phyloP scores from a whole-genome alignment of 83 land plant species.

The Larix sibirica region DNA sequence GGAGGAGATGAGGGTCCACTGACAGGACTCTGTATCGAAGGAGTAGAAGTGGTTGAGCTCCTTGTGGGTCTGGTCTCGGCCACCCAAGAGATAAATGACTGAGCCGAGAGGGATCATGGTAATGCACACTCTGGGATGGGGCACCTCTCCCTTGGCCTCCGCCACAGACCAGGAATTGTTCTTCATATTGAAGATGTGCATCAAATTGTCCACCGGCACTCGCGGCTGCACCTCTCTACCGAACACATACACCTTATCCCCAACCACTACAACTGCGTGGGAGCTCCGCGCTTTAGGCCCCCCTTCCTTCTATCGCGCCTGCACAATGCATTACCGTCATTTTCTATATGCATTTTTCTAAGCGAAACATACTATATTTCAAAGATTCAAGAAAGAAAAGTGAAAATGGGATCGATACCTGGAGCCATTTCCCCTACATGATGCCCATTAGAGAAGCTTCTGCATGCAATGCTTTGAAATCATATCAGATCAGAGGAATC shows the following conservation, averaged over 20 bases:
- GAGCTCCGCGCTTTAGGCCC: conserved; percentile 92
- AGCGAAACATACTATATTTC: neutral
- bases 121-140: conserved; percentile 91
- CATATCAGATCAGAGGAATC: neutral
- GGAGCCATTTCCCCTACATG: neutral
- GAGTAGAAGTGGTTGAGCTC: conserved; percentile 87
- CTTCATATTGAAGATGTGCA: conserved; percentile 76
- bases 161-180: conserved; percentile 64
- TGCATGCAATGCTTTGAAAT: neutral
- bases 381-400: neutral
- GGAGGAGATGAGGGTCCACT: conserved; percentile 71
- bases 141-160: conserved; percentile 65
- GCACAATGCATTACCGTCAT: neutral
- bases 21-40: conserved; percentile 54
- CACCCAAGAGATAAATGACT: conserved; percentile 83
- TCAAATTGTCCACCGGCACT: conserved; percentile 80
- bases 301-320: conserved; percentile 46
- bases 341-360: neutral
- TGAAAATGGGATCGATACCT: neutral
- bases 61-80: conserved; percentile 68
- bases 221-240: conserved; percentile 92
- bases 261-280: conserved; percentile 80
- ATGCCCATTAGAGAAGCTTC: neutral
- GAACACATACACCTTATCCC: conserved; percentile 78
- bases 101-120: conserved; percentile 77